A percentile compares a stretch with the other conserved stretches of the same genome.
Conservation (phyloP, 2,329 filamentous ascomycete genomes). For the Cladosporium sp. region DNA sequence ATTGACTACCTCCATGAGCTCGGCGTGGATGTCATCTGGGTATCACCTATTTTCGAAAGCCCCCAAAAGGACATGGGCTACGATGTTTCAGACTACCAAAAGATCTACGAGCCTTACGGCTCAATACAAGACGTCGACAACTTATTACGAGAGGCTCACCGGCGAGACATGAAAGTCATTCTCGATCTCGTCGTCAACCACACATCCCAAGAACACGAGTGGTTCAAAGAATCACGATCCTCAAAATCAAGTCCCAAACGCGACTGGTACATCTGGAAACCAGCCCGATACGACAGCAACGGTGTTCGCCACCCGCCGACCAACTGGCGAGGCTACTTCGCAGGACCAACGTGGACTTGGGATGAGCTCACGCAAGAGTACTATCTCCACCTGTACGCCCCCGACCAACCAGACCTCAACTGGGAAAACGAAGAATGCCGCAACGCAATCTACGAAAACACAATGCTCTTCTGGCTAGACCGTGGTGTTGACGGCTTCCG, state of each 20-base stretch:
- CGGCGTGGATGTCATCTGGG: constrained; percentile 65
- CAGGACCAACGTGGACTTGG: constrained; percentile 64
- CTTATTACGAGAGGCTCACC: constrained; percentile 60
- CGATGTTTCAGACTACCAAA: constrained; percentile 67
- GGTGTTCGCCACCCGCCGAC: constrained; percentile 70
- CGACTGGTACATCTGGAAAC: constrained; percentile 51
- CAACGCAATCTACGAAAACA: constrained; percentile 67
- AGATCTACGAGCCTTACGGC: constrained; percentile 64
- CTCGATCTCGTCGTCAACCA: constrained; percentile 77
- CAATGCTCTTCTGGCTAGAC: constrained; percentile 68
- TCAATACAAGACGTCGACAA: constrained; percentile 64
- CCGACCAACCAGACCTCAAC: constrained; percentile 79
- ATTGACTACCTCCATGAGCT: constrained; percentile 62
- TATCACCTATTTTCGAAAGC: constrained; percentile 64
- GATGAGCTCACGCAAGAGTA: constrained; percentile 73
- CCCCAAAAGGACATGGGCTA: constrained; percentile 70
- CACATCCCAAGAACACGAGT: constrained; percentile 67
- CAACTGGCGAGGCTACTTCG: constrained; percentile 70
- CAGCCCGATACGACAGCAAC: constrained; percentile 45
- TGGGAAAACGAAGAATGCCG: constrained; percentile 75
- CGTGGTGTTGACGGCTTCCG: constrained; percentile 60
- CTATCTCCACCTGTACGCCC: constrained; percentile 75
- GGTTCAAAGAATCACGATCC: constrained; percentile 68
- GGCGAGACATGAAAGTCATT: constrained; percentile 67
- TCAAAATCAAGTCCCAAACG: constrained; percentile 65